Evolutionary conservation across 805 yeast species (phyloP), one percentile per base, ranked within the genome.

Genomic region (Saccharomycopsis fibuligera): DNA sequence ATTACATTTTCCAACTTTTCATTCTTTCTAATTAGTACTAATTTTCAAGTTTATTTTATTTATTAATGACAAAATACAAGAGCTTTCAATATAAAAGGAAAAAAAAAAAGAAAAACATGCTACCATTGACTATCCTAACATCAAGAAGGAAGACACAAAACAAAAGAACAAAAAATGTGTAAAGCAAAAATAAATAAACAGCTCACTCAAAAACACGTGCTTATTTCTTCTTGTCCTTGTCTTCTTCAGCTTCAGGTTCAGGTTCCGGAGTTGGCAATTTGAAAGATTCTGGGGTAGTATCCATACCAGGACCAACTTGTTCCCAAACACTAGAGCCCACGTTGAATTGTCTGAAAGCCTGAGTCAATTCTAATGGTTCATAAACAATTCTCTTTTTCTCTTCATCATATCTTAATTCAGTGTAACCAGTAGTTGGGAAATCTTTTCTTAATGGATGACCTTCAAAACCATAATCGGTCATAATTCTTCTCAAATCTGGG

Each of bases 241-340:
- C 42, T n/a, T 31, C 72, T 51, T 73, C 73, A 46, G 70, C 68
- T 55, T 75, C 79, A 6, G 84, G 80, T 65, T 84, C 95, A 9
- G 88, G 87, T 66, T 78, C 79, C 27, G 95, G 95, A 44, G 80
- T 74, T 45, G 96, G 96, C 60, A 87, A 78, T 65, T 82, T 82
- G 75, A 86, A 87, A 36, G 78, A 67, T 54, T 81, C 89, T 5
- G 96, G 96, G 22, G 91, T 79, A 57, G 74, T 78, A 64, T 87
- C 95, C 54, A 77, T 73, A 60, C 96, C 96, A 17, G 81, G 83
- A 50, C 96, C 96, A 57, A 86, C 91, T 57, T 84, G 95, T 66
- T 87, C 95, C 93, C 95, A 87, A 42, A 84, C 88, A 29, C 91
- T 79, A 9, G 91, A 81, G 41, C 95, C 96, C 41, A 86, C 95